phyloP scores from a whole-genome alignment of 306 rosid genomes.

The Hippophae rhamnoides region DNA sequence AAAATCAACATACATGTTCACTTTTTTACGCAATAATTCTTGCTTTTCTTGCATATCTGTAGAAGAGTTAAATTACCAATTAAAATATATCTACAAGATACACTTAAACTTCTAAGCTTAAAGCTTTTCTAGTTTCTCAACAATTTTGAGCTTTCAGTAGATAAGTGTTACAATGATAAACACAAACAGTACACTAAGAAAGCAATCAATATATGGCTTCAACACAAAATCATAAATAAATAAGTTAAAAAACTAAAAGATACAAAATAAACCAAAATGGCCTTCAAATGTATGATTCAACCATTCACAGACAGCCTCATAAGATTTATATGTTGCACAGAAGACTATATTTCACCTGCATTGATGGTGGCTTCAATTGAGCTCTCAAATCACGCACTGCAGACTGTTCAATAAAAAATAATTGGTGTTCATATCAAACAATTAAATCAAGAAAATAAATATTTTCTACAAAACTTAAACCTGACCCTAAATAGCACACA shows the following conservation, averaged over 20 bases:
- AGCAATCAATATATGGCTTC: neutral
- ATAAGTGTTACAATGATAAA: too few relatives aligned
- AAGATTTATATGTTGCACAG: slow-evolving; percentile 2
- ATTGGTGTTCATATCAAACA: neutral
- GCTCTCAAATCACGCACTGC: slow-evolving; percentile 81
- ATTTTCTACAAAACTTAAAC: neutral
- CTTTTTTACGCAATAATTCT: too few relatives aligned
- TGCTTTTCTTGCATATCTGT: too few relatives aligned
- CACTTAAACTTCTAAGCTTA: too few relatives aligned
- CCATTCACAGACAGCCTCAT: neutral
- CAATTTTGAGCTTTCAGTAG: too few relatives aligned
- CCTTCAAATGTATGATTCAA: neutral
- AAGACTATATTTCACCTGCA: slow-evolving; percentile 51
- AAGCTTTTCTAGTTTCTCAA: too few relatives aligned
- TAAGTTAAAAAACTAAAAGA: neutral
- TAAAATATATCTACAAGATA: too few relatives aligned
- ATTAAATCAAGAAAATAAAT: slow-evolving; percentile 8
- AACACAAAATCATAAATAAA: neutral
- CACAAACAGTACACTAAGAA: too few relatives aligned
- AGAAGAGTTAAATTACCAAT: too few relatives aligned
- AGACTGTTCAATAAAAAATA: slow-evolving; percentile 45
- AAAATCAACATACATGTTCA: too few relatives aligned
- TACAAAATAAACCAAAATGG: neutral
- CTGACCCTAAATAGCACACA: too few relatives aligned
- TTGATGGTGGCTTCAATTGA: slow-evolving; percentile 85